phyloP scores from a whole-genome alignment of 805 yeast species.

The Tetrapisispora iriomotensis region DNA sequence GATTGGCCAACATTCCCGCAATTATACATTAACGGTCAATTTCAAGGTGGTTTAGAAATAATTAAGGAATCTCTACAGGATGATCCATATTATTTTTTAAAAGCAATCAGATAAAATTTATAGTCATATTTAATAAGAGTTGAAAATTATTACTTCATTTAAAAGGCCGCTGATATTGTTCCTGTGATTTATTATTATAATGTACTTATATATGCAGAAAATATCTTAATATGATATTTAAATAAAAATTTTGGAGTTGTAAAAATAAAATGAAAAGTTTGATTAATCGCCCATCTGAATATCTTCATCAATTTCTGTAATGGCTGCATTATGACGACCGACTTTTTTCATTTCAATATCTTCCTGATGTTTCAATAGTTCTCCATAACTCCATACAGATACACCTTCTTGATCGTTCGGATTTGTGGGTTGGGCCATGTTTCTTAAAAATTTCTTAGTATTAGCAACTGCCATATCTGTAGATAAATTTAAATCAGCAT shows the following conservation, averaged over 20 bases:
- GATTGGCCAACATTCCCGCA: conserved; percentile 99
- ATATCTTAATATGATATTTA: too few relatives aligned
- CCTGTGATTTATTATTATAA: too few relatives aligned
- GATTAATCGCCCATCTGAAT: conserved; percentile 3
- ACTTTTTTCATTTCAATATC: conserved; percentile 9
- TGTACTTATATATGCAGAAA: too few relatives aligned
- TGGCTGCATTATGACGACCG: conserved; percentile 3
- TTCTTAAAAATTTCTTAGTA: conserved; percentile 83
- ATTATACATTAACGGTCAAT: conserved; percentile 84
- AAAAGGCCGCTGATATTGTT: too few relatives aligned
- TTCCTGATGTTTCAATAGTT: conserved; percentile 48
- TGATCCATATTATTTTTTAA: conserved; percentile 75
- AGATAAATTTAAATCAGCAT: conserved; percentile 83
- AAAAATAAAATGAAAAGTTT: too few relatives aligned
- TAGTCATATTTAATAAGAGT: neutral
- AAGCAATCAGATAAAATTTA: conserved; percentile 34
- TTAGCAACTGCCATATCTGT: conserved; percentile 97
- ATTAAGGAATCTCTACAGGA: conserved; percentile 88
- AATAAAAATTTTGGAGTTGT: too few relatives aligned
- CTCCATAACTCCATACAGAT: conserved; percentile 81
- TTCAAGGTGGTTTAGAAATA: conserved; percentile 97
- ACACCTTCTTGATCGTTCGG: conserved; percentile 89
- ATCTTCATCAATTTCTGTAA: conserved; percentile 10
- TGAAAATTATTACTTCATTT: too few relatives aligned
- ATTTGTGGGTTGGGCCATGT: conserved; percentile 89